Conservation (phyloP, 176 grass and related monocot genomes). For the Tuctoria greenei region DNA sequence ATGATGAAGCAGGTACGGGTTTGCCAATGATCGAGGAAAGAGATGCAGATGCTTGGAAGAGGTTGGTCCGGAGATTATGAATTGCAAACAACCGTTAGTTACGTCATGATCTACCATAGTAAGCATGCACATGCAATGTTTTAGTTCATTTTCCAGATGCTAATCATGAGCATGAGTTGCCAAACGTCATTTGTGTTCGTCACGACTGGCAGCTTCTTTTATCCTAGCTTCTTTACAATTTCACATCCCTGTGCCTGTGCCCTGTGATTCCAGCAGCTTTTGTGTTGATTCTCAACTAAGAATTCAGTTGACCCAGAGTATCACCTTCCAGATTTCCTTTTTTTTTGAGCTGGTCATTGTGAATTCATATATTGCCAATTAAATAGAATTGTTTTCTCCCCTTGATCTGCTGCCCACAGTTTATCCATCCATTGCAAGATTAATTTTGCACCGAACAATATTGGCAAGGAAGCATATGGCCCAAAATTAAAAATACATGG, state of each 20-base stretch:
- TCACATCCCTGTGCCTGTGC: background rate
- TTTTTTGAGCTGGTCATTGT: background rate
- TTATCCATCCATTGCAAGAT: background rate
- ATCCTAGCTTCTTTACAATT: background rate
- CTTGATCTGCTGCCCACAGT: background rate
- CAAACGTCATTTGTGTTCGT: background rate
- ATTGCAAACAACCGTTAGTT: background rate
- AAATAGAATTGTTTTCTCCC: background rate
- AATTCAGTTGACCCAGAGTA: background rate
- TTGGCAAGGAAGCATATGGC: background rate
- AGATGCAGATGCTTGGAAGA: constrained; percentile 43
- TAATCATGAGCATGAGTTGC: background rate
- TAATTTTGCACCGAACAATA: background rate
- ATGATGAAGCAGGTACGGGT: constrained; percentile 38
- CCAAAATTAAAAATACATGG: too few species aligned
- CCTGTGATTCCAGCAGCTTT: background rate
- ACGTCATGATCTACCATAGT: constrained; percentile 29
- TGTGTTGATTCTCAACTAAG: background rate
- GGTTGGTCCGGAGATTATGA: background rate
- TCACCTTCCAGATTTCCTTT: background rate
- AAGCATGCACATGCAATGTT: constrained; percentile 28
- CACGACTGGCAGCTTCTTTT: too few species aligned
- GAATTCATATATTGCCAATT: background rate
- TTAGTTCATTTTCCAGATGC: background rate
- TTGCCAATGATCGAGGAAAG: constrained; percentile 36